Conservation (phyloP, 2,329 filamentous ascomycete species). For the Fonsecaea multimorphosa region DNA sequence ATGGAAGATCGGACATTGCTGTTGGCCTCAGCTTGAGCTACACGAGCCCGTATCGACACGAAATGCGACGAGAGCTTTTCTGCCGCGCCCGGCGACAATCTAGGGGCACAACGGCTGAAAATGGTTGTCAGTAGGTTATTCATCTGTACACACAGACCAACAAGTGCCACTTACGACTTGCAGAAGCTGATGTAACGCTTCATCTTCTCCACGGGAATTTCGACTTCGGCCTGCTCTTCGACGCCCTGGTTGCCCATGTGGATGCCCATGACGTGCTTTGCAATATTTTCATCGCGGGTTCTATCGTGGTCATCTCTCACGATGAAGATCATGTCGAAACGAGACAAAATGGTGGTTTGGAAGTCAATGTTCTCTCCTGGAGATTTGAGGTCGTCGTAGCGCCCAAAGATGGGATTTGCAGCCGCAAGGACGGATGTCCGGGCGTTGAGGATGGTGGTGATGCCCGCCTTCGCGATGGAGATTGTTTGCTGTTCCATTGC, state of each 20-base stretch:
- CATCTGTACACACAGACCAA: neutral
- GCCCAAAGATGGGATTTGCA: conserved; percentile 95
- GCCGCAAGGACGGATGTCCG: conserved; percentile 93
- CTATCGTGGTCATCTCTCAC: conserved; percentile 93
- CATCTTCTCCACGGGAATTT: conserved; percentile 96
- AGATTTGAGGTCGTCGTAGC: conserved; percentile 97
- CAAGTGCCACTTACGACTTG: conserved; percentile 72
- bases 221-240: conserved; percentile 82
- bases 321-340: conserved; percentile 99
- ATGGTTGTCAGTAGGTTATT: conserved; percentile 10
- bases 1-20: conserved; percentile 91
- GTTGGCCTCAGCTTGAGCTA: conserved; percentile 87
- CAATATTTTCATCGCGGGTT: conserved; percentile 88
- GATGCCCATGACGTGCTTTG: conserved; percentile 95
- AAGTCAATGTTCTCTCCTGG: conserved; percentile 99
- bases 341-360: conserved; percentile 95
- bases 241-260: conserved; percentile 88
- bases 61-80: conserved; percentile 98
- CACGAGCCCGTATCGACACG: conserved; percentile 91
- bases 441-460: conserved; percentile 96
- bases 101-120: conserved; percentile 82
- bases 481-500: conserved; percentile 99
- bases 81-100: conserved; percentile 85
- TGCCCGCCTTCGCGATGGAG: conserved; percentile 94
- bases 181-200: conserved; percentile 97